Percentiles rank a stretch among this genome's conserved stretches.
These are phyloP conservation scores for Malus domestica DNA, from an alignment of 306 rosid genomes.

Conservation along the genomic window DNA sequence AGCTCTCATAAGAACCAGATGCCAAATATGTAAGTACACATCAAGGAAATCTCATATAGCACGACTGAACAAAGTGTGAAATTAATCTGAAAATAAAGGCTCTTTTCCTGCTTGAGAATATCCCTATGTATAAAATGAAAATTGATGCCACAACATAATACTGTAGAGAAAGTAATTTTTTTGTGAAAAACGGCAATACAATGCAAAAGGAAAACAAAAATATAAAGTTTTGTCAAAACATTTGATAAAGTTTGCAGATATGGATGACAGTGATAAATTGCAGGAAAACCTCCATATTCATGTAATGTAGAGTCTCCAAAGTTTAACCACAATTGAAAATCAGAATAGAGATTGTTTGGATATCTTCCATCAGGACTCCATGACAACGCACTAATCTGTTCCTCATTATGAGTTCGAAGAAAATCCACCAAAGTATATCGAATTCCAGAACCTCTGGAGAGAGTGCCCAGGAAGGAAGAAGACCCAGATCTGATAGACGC, in stretches of 20 bases:
- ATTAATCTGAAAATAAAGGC: neutral
- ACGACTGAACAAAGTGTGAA: neutral
- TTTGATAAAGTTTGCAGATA: neutral
- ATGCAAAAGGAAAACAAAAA: neutral
- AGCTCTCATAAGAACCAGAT: conserved; percentile 81
- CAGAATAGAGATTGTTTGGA: conserved; percentile 29
- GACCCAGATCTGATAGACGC: conserved; percentile 77
- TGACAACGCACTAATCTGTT: conserved; percentile 72
- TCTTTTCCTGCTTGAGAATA: neutral
- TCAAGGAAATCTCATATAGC: conserved; percentile 40
- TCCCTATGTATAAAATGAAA: neutral
- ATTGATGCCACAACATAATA: too few relatives aligned
- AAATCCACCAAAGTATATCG: conserved; percentile 78
- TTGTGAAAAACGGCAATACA: neutral
- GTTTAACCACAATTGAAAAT: neutral
- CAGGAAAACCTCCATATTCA: neutral
- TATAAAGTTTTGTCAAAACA: neutral
- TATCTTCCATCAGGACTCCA: conserved; percentile 99
- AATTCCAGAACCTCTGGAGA: conserved; percentile 77
- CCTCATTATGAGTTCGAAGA: conserved; percentile 58
- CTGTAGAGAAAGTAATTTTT: neutral
- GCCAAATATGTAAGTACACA: conserved; percentile 63
- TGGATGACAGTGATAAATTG: neutral
- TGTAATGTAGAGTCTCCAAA: neutral
- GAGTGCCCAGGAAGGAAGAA: conserved; percentile 64